phyloP scores from a whole-genome alignment of 2,329 filamentous ascomycete species.

The Sphaerulina vaccinii region DNA sequence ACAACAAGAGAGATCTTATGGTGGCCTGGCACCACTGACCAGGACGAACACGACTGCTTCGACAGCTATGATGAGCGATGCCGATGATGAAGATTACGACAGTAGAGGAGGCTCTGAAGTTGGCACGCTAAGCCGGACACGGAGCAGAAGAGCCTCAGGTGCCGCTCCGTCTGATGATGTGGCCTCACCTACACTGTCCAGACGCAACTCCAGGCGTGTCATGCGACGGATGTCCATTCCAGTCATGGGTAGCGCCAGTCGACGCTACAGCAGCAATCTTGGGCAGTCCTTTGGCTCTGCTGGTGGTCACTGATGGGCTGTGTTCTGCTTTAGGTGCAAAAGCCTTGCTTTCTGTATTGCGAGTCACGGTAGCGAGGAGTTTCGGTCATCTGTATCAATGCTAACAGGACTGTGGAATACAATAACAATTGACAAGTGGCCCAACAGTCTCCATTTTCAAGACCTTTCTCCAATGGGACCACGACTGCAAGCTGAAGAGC shows the following conservation, averaged over 20 bases:
- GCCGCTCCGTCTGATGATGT: conserved; percentile 6
- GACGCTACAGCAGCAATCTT: conserved; percentile 48
- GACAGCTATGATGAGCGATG: conserved; percentile 25
- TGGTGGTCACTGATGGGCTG: conserved; percentile 15
- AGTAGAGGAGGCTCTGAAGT: conserved; percentile 10
- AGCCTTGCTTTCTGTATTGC: neutral
- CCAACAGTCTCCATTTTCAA: too few relatives aligned
- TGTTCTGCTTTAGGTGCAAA: too few relatives aligned
- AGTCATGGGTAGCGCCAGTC: conserved; percentile 44
- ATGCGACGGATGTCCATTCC: conserved; percentile 45
- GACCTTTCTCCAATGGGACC: too few relatives aligned
- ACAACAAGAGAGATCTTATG: conserved; percentile 37
- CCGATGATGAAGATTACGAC: conserved; percentile 27
- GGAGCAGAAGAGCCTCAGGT: conserved; percentile 21
- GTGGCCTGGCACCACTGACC: conserved; percentile 36
- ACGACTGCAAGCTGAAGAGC: too few relatives aligned
- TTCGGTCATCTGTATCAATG: too few relatives aligned
- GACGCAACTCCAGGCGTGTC: conserved; percentile 34
- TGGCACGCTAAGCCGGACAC: conserved; percentile 14
- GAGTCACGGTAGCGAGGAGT: too few relatives aligned
- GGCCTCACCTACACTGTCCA: conserved; percentile 20
- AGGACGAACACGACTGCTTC: conserved; percentile 35
- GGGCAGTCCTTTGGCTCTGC: conserved; percentile 40
- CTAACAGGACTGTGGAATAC: too few relatives aligned
- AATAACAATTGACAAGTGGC: too few relatives aligned